Percentiles rank a stretch among this genome's conserved stretches.
Conservation (phyloP, 257 asterid genomes). For the Solanum peruvianum region DNA sequence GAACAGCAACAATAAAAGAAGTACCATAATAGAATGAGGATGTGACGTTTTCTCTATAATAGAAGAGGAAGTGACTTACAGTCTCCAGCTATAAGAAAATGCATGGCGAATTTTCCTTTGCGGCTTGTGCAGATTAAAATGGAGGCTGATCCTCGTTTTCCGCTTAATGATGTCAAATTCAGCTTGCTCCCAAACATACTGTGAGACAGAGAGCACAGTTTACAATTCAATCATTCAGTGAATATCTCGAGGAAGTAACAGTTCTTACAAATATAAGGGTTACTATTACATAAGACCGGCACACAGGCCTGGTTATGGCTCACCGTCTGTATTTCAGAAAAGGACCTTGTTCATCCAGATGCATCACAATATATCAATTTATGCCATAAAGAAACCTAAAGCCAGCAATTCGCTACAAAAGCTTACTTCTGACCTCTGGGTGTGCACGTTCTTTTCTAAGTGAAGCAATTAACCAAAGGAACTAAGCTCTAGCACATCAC, state of each 20-base stretch:
- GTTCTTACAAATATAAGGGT: background rate
- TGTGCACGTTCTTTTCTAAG: background rate
- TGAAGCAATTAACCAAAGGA: background rate
- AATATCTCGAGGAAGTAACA: background rate
- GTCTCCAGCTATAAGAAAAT: slow-evolving; percentile 98
- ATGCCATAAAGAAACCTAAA: background rate
- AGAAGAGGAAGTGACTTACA: slow-evolving; percentile 41
- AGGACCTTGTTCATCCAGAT: background rate
- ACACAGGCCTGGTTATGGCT: background rate
- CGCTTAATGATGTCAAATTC: slow-evolving; percentile 78
- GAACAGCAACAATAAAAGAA: background rate
- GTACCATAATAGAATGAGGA: background rate
- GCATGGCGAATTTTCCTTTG: slow-evolving; percentile 74
- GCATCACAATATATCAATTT: background rate
- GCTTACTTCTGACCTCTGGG: background rate
- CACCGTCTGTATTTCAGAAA: background rate
- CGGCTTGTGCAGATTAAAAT: slow-evolving; percentile 68
- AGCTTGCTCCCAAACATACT: slow-evolving; percentile 97
- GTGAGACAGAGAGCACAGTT: background rate
- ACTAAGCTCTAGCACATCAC: background rate
- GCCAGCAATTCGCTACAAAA: background rate
- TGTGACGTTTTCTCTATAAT: background rate
- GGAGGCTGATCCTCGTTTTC: slow-evolving; percentile 96
- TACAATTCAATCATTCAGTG: background rate
- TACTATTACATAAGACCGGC: background rate